Evolutionary conservation across 768 basidiomycete genomes (phyloP).

Genomic region (Chalciporus sphaerocephalus): DNA sequence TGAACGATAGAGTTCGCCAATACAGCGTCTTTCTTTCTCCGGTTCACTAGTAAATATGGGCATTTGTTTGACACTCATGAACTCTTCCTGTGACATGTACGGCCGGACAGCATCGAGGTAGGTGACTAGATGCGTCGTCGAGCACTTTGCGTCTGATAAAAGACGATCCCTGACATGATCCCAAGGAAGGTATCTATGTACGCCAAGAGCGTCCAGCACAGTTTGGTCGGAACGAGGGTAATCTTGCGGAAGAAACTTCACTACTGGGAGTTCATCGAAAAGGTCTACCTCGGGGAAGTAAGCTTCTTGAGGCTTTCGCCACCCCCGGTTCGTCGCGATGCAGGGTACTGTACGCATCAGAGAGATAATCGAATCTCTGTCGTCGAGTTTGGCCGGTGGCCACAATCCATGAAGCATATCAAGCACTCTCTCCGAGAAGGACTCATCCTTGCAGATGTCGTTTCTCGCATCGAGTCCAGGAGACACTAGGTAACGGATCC

Average conservation of each 20-base stretch:
- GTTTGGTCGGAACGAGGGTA: conserved; percentile 41
- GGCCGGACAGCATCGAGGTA: not conserved
- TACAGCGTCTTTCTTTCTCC: conserved; percentile 1
- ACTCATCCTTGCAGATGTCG: conserved; percentile 55
- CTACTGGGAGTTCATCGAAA: conserved; percentile 81
- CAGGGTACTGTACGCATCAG: conserved; percentile 51
- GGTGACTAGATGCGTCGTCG: not conserved
- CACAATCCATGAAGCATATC: conserved; percentile 45
- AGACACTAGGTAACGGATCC: conserved; percentile 60
- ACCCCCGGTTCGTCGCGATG: conserved; percentile 71
- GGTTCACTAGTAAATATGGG: conserved; percentile 4
- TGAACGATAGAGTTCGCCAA: conserved; percentile 78
- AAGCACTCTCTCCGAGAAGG: conserved; percentile 77
- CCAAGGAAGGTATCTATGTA: conserved; percentile 71
- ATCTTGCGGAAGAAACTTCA: conserved; percentile 35
- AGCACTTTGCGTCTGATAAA: not conserved
- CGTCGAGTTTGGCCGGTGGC: conserved; percentile 50
- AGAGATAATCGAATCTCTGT: conserved; percentile 45
- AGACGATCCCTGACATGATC: conserved; percentile 50
- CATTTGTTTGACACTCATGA: not conserved
- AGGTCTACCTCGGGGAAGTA: conserved; percentile 86
- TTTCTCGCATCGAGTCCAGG: conserved; percentile 43
- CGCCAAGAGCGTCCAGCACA: conserved; percentile 39
- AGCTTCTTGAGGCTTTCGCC: conserved; percentile 61
- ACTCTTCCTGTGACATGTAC: not conserved